A percentile compares a stretch with the other conserved stretches of the same genome.
Evolutionary conservation across 768 basidiomycete species (phyloP).

Genomic region (Phaeolepiota aurea): DNA sequence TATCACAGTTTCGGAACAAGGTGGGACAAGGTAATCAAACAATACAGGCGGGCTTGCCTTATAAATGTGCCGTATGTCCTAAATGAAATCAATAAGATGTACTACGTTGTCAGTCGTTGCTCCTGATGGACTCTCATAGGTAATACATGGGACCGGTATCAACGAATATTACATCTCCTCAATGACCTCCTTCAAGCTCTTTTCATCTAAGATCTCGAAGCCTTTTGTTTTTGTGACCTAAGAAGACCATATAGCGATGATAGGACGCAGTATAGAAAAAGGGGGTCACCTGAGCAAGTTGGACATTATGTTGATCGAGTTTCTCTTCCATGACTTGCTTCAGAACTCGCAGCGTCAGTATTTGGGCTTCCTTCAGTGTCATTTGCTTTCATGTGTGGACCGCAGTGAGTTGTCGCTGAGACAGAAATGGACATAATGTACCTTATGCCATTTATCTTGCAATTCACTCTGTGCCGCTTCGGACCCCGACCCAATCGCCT

Average conservation of each 20-base stretch:
- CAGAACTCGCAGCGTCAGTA: conserved; percentile 77
- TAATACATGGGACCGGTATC: too few relatives aligned
- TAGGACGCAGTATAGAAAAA: neutral
- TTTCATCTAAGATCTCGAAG: conserved; percentile 87
- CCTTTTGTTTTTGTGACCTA: conserved; percentile 78
- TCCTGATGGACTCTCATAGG: too few relatives aligned
- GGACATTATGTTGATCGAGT: conserved; percentile 96
- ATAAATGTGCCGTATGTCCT: too few relatives aligned
- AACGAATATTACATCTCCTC: conserved; percentile 65
- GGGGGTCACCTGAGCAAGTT: conserved; percentile 77
- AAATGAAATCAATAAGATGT: too few relatives aligned
- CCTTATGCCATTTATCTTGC: conserved; percentile 96
- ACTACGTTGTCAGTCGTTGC: neutral
- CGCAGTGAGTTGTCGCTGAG: conserved; percentile 1
- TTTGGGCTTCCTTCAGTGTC: conserved; percentile 82
- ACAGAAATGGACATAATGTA: conserved; percentile 19
- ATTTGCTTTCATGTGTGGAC: conserved; percentile 59
- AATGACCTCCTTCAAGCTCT: conserved; percentile 73
- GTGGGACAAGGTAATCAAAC: conserved; percentile 1
- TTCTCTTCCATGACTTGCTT: conserved; percentile 99
- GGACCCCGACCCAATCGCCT: conserved; percentile 96
- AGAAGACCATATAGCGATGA: neutral
- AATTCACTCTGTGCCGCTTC: conserved; percentile 96
- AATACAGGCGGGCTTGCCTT: too few relatives aligned
- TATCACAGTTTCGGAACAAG: conserved; percentile 24